phyloP scores from a whole-genome alignment of 2,329 filamentous ascomycete genomes.

The Aureobasidium sp. region DNA sequence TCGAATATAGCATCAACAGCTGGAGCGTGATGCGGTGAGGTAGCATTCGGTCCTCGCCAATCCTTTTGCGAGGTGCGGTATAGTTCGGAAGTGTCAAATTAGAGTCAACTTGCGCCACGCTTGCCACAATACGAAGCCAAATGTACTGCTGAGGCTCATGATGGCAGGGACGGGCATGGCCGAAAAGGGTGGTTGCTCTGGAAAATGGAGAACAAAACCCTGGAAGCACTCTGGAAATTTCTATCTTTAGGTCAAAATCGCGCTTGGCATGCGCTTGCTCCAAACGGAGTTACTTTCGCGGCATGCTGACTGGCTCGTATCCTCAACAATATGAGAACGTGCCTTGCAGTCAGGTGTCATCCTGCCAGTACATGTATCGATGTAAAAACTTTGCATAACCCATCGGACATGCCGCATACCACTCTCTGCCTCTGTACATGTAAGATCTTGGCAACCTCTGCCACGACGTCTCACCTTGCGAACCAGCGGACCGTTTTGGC shows the following conservation, averaged over 20 bases:
- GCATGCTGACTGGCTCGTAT: conserved; percentile 4
- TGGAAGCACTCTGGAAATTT: not conserved
- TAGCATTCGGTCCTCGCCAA: not conserved
- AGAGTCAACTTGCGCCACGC: not conserved
- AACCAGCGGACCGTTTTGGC: not conserved
- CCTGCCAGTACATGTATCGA: not conserved
- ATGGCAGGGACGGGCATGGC: not conserved
- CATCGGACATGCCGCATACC: not conserved
- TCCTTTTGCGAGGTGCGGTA: conserved; percentile 9
- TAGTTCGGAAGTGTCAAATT: not conserved
- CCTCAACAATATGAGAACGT: not conserved
- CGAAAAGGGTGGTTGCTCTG: not conserved
- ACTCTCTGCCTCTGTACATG: not conserved
- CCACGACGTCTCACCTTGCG: not conserved
- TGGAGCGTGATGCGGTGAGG: not conserved
- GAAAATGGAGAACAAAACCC: not conserved
- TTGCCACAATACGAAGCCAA: conserved; percentile 4
- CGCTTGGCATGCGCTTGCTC: not conserved
- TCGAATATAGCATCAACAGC: conserved; percentile 3
- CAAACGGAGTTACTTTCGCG: not conserved
- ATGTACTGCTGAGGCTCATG: not conserved
- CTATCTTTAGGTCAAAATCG: not conserved
- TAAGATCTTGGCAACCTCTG: not conserved
- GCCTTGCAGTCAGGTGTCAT: conserved; percentile 7
- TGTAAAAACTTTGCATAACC: not conserved